phyloP scores from a whole-genome alignment of 306 rosid species.

The Dalbergia cultrata region DNA sequence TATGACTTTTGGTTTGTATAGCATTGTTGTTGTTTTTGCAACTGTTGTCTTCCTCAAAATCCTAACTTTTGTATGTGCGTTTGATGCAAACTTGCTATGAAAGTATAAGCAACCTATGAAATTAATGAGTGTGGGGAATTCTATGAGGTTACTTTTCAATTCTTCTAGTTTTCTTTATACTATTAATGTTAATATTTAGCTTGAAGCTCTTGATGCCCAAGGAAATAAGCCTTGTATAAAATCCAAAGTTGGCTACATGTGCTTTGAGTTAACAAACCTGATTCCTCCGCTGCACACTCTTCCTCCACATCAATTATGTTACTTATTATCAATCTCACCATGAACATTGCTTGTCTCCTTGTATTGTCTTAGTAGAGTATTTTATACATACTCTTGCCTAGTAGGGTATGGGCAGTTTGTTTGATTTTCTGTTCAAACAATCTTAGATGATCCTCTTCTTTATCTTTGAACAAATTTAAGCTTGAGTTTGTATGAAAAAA shows the following conservation, averaged over 20 bases:
- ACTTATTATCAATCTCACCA: slow-evolving; percentile 22
- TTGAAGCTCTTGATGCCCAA: slow-evolving; percentile 2
- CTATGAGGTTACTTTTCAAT: neutral
- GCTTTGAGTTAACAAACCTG: slow-evolving; percentile 15
- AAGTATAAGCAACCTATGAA: neutral
- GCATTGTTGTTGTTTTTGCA: neutral
- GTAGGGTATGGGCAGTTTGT: neutral
- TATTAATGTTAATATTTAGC: neutral
- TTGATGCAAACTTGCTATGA: slow-evolving; percentile 29
- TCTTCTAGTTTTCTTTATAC: neutral
- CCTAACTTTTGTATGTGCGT: neutral
- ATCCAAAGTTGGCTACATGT: slow-evolving; percentile 24
- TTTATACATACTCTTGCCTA: neutral
- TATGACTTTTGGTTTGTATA: slow-evolving; percentile 12
- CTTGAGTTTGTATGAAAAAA: slow-evolving; percentile 2
- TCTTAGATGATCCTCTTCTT: slow-evolving; percentile 7
- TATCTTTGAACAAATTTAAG: slow-evolving; percentile 2
- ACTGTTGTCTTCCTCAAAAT: neutral
- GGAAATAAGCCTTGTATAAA: neutral
- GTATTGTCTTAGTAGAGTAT: neutral
- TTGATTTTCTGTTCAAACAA: neutral
- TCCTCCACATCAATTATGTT: slow-evolving; percentile 7
- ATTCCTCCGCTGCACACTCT: neutral
- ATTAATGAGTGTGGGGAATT: neutral
- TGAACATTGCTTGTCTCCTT: neutral